Evolutionary conservation across 768 basidiomycete species (phyloP), one percentile per base, ranked within the genome.

Genomic region (Asterophora lycoperdoides): DNA sequence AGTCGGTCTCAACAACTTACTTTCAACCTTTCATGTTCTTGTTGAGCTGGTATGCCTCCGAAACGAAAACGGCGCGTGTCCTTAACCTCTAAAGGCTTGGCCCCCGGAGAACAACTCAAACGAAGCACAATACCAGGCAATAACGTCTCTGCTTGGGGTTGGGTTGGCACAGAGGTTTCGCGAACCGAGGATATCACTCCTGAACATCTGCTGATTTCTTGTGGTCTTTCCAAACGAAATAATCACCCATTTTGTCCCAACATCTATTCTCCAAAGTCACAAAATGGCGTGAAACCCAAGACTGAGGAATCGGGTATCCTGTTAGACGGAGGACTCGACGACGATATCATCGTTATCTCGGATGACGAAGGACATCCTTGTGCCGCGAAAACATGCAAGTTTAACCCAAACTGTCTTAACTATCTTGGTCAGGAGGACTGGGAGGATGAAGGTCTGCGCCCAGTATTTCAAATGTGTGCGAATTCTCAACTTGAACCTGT

Each of bases 321-420:
- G 19, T 43, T 63, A 17, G 64, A 65, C 13, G 75, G 75, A 45
- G 79, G 80, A 63, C 65, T 73, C 14, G 75, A 75, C 41, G 79
- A 79, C 54, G 84, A 86, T 59, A 64, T 86, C 26, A 84, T 88
- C 46, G 69, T 87, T 15, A 73, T 89, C 32, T 84, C 84, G 1
- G 87, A 89, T 46, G 80, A 86, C 33, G 84, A 87, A 40, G 63
- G 58, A 30, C 67, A 68, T 3, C 57, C 63, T 13, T 92, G 90
- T 60, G 72, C 63, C 49, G 81, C 78, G 58, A 84, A 78, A 51
- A 23, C 43, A 5, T 98, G 95, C 67, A 84, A 78, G 57, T 66
- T 66, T 41, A 94, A 93, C 60, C 88, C 90, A 8, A 80, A 84
- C 44, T 96, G 95, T 64, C 70, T 94, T 46, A 95, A 93, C 63